Conservation (phyloP, 169 alveolate species). For the Babesia caballi region DNA sequence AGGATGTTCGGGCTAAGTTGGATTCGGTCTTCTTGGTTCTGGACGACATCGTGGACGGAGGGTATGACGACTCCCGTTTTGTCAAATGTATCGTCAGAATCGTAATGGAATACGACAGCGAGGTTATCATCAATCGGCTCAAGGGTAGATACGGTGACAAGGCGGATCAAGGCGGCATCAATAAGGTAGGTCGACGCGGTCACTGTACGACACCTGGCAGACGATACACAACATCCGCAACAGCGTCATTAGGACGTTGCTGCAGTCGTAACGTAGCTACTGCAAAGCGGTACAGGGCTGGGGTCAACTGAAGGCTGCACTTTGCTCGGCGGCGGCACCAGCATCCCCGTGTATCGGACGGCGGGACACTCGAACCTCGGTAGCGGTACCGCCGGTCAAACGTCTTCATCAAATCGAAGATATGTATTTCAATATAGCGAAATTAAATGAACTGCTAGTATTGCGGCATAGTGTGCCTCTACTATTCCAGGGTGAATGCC, state of each 20-base stretch:
- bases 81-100: too few species aligned
- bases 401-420: not conserved
- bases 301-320: too few species aligned
- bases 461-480: not conserved
- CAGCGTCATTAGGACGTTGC: constrained; percentile 60
- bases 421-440: constrained; percentile 13
- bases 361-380: too few species aligned
- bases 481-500: not conserved
- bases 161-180: constrained; percentile 53
- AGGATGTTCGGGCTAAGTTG: constrained; percentile 59
- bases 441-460: not conserved
- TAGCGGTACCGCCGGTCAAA: not conserved
- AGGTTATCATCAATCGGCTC: constrained; percentile 46
- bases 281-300: too few species aligned
- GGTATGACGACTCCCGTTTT: too few species aligned
- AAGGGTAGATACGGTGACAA: constrained; percentile 44
- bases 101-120: constrained; percentile 52
- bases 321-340: too few species aligned
- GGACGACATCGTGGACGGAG: constrained; percentile 77
- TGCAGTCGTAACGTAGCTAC: constrained; percentile 45
- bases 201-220: not conserved
- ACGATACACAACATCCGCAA: constrained; percentile 64
- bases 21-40: constrained; percentile 70
- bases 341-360: too few species aligned
- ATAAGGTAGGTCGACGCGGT: constrained; percentile 23